These are phyloP conservation scores for Amphirosellinia nigrospora DNA, from an alignment of 495 filamentous ascomycete species.

Conservation along the genomic window DNA sequence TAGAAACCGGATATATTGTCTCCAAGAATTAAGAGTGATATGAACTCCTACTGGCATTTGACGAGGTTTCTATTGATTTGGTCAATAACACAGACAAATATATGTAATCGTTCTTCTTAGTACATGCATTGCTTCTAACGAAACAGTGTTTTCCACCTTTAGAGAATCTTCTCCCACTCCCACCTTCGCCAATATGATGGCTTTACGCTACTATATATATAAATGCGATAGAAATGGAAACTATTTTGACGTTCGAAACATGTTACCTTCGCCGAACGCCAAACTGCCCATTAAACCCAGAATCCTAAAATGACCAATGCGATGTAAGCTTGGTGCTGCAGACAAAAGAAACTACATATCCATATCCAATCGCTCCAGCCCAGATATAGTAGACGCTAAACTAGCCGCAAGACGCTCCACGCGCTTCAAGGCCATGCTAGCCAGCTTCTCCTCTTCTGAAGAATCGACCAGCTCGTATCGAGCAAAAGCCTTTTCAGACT, in stretches of 20 bases:
- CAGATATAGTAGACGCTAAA: slow-evolving; percentile 46
- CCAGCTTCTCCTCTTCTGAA: slow-evolving; percentile 52
- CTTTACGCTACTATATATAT: background rate
- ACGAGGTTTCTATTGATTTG: background rate
- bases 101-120: background rate
- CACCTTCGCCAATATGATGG: background rate
- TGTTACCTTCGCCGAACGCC: slow-evolving; percentile 3
- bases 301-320: background rate
- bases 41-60: background rate
- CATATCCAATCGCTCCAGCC: slow-evolving; percentile 46
- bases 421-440: slow-evolving; percentile 45
- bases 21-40: too few species aligned
- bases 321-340: background rate
- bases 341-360: slow-evolving; percentile 8
- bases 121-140: background rate
- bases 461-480: slow-evolving; percentile 63
- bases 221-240: background rate
- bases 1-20: background rate
- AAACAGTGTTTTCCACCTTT: background rate
- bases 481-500: slow-evolving; percentile 62
- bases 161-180: background rate
- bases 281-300: background rate
- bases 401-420: slow-evolving; percentile 49
- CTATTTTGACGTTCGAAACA: background rate
- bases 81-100: background rate